Conservation (phyloP, 2,329 filamentous ascomycete species). For the Fusarium keratoplasticum region DNA sequence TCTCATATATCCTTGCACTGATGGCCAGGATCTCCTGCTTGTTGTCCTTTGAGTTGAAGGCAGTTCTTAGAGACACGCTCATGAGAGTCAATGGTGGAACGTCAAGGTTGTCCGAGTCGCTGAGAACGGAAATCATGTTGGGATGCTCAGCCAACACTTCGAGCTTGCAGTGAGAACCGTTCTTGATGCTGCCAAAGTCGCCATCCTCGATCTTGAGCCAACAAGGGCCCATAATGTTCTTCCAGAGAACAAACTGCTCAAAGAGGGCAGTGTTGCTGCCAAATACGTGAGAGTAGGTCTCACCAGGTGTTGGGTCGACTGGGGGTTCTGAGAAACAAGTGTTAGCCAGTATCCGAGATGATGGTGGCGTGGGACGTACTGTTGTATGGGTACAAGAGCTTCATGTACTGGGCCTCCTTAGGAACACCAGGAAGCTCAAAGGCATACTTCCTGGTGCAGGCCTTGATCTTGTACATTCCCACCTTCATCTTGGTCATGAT, state of each 20-base stretch:
- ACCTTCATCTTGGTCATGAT: slow-evolving; percentile 91
- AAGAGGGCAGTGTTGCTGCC: slow-evolving; percentile 94
- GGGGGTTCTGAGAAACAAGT: slow-evolving; percentile 64
- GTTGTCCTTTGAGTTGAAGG: slow-evolving; percentile 90
- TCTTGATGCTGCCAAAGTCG: slow-evolving; percentile 86
- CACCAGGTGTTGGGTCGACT: slow-evolving; percentile 79
- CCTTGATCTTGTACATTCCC: slow-evolving; percentile 92
- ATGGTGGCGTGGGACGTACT: slow-evolving; percentile 56
- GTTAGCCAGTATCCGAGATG: slow-evolving; percentile 26
- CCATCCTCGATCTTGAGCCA: slow-evolving; percentile 93
- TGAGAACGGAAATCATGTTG: slow-evolving; percentile 76
- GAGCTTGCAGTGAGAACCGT: slow-evolving; percentile 96
- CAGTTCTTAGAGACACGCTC: slow-evolving; percentile 90
- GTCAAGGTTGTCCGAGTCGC: slow-evolving; percentile 83
- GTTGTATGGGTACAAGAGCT: slow-evolving; percentile 94
- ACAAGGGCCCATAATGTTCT: slow-evolving; percentile 98
- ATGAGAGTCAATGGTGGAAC: slow-evolving; percentile 93
- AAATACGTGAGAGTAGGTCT: slow-evolving; percentile 95
- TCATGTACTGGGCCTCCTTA: slow-evolving; percentile 90
- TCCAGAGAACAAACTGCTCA: slow-evolving; percentile 98
- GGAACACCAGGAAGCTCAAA: slow-evolving; percentile 92
- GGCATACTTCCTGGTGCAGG: slow-evolving; percentile 89
- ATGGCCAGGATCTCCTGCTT: slow-evolving; percentile 96
- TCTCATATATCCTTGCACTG: slow-evolving; percentile 92
- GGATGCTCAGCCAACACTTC: slow-evolving; percentile 87